Evolutionary conservation across 257 asterid species (phyloP), one percentile per base, ranked within the genome.

Genomic region (Solanum peruvianum): DNA sequence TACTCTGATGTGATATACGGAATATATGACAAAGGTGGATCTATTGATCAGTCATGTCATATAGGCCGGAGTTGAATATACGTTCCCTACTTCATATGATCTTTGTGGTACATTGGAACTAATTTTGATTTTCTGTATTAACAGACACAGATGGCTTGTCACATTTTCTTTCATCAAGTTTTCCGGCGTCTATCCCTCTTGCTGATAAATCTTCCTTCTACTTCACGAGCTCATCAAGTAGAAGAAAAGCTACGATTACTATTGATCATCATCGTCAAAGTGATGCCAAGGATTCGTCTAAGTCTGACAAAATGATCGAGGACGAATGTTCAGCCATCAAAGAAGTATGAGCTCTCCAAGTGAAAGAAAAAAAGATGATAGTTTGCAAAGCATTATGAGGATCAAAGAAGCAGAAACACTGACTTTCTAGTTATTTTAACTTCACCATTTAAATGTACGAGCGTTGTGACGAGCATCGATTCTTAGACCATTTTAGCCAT

Each of bases 61-160:
- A 20, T 56, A 56, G 64, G 64, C 64, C 0, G 0, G 5, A 56
- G 25, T 0, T 56, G 66, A 0, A 56, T 11, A 56, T 56, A 56
- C 0, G 37, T 27, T 9, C 37, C 73, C 73, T 66, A 66, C 6
- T 66, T 16, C 77, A 15, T 56, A 18, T 9, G 0, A 56, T 56
- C 64, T 56, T 10, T 70, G 45, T 71, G 44, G 15, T 33, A 18
- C 45, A 11, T 18, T 35, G 9, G 27, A 71, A 71, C 78, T 23
- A 49, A 77, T 77, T 39, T 85, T 78, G 37, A 13, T 27, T 25
- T 77, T 85, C 75, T 77, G 64, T 86, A 73, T 85, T 77, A 45
- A 31, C 80, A 93, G 98, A 92, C 77, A 56, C 95, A 18, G 95
- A 93, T 90, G 90, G 89, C 42, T 92, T 93, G 88, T 87, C 91